phyloP scores from a whole-genome alignment of 805 yeast genomes.

The Candida sakaeoensis region DNA sequence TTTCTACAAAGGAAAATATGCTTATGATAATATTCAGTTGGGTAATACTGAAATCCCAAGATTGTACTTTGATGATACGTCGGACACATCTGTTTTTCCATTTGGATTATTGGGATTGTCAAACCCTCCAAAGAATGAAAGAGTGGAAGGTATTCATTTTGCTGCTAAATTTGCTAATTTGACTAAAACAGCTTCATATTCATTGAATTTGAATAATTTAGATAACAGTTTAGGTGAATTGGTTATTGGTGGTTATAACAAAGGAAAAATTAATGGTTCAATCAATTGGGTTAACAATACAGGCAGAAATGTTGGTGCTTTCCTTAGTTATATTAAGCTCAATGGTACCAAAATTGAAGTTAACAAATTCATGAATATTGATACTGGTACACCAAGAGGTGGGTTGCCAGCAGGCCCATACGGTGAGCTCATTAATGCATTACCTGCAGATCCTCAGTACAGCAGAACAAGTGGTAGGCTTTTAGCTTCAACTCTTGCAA shows the following conservation, averaged over 20 bases:
- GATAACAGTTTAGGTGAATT: background rate
- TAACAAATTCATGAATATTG: background rate
- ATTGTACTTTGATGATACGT: background rate
- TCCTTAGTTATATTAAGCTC: background rate
- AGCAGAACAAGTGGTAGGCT: background rate
- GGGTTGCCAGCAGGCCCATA: background rate
- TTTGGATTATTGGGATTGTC: conserved; percentile 2
- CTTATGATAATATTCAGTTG: background rate
- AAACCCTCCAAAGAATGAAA: background rate
- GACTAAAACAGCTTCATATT: conserved; percentile 1
- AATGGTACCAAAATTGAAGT: background rate
- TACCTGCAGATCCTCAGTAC: background rate
- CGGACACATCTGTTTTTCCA: background rate
- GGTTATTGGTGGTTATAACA: background rate
- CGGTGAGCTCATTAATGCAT: background rate
- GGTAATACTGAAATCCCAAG: background rate
- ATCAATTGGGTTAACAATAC: background rate
- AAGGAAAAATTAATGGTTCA: conserved; percentile 1
- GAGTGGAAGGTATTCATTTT: background rate
- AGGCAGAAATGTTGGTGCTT: background rate
- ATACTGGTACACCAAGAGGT: conserved; percentile 1
- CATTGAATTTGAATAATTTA: background rate
- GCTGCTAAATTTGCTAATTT: background rate
- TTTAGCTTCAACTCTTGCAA: background rate
- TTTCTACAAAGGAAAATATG: background rate